Base-by-base conservation (phyloP, 768 basidiomycete genomes). In the Amanita rimosa region DNA sequence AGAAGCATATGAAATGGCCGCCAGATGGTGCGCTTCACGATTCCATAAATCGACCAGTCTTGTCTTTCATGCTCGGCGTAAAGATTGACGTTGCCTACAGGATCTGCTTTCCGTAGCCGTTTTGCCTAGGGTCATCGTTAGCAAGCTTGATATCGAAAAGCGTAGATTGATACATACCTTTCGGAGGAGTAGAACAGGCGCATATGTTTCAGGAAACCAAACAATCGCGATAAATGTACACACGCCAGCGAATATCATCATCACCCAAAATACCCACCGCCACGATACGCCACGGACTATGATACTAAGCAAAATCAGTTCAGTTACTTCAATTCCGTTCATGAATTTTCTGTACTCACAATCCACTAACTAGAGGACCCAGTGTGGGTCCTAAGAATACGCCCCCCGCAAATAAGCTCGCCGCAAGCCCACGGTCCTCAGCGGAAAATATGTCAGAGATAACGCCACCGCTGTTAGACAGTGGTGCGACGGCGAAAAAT, bases 261-360 rank as follows among this genome's bases (percentile, higher is more conserved):
- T 78, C 48, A 83, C 70, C 78, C 81, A 83, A 64, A 78, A 84
- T 1, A 83, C 68, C 77, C 78, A 82, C 55, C 79, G 57, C 81
- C 82, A 87, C 2, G 68, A 72, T 11, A 72, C 60, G 14, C 55
- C 44, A 52, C 67, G 72, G 42, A 72, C 62, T 5, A 75, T 62
- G 54, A 81, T 74, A 50, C 75, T 76, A 49, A 27, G 46, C 7
- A 33, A n/a, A 6, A 6, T 21, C 6, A 39, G 16, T 51, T 9
- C 36, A 9, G 48, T 38, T 43, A 17, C 35, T 22, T 8, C 34
- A 17, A 0, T 38, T 17, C 11, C 22, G n/a, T n/a, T n/a, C n/a
- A n/a, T 5, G 22, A 16, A 27, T 27, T 27, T 52, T 7, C 24
- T 8, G 10, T 41, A 29, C 39, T 11, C 3, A 77, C 75, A 68